These are phyloP conservation scores for Penicillium salamii DNA, from an alignment of 495 filamentous ascomycete species.

Conservation along the genomic window DNA sequence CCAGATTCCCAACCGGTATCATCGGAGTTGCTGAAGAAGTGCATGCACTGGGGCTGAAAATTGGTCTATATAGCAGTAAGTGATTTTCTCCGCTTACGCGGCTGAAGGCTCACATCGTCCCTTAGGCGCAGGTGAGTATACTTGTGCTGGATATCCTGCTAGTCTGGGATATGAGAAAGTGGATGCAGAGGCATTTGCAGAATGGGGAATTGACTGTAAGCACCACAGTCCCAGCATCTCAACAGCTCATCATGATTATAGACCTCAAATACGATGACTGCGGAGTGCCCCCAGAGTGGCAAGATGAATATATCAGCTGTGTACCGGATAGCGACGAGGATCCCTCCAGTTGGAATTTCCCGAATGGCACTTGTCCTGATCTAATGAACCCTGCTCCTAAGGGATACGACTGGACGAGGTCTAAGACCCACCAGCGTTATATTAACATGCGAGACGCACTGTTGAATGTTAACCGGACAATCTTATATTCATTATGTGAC, in stretches of 20 bases:
- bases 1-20: slow-evolving; percentile 63
- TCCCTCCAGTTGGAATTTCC: slow-evolving; percentile 8
- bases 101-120: neutral
- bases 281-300: slow-evolving; percentile 42
- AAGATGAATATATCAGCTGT: slow-evolving; percentile 39
- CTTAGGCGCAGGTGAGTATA: slow-evolving; percentile 55
- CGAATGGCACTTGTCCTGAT: slow-evolving; percentile 42
- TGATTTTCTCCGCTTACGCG: neutral
- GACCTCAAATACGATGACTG: slow-evolving; percentile 77
- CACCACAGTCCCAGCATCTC: too few species aligned
- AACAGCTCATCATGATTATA: slow-evolving; percentile 9
- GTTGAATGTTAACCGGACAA: slow-evolving; percentile 45
- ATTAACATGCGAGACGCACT: slow-evolving; percentile 61
- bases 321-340: slow-evolving; percentile 28
- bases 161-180: slow-evolving; percentile 58
- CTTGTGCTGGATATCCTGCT: slow-evolving; percentile 63
- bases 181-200: slow-evolving; percentile 60
- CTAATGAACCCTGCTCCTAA: slow-evolving; percentile 36
- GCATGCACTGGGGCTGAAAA: slow-evolving; percentile 58
- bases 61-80: slow-evolving; percentile 62
- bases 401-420: slow-evolving; percentile 52
- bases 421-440: slow-evolving; percentile 53
- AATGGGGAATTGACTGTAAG: slow-evolving; percentile 64
- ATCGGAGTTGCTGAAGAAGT: slow-evolving; percentile 54
- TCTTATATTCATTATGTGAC: slow-evolving; percentile 65